Evolutionary conservation across 1,284 basidiomycete species (phyloP), one percentile per base, ranked within the genome.

Genomic region (Peniophora sp.): DNA sequence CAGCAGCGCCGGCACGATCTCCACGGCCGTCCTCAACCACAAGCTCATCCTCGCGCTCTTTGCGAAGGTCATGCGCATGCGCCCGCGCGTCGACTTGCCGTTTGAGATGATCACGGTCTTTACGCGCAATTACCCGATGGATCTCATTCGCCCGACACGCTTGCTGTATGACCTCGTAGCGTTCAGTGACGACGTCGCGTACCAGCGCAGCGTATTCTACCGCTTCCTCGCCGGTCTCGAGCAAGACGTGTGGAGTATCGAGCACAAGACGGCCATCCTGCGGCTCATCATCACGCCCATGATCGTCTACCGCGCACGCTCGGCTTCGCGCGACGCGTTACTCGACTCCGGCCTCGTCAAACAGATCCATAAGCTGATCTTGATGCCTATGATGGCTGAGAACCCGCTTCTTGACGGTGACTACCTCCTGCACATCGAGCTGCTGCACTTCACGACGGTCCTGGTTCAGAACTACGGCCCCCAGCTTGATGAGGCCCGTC

Each of bases 161-260:
- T 98, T 98, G 73, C 78, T 99, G 17, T 96, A 96, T 64, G 73
- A 80, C 27, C 88, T 92, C 57, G 87, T 97, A 32, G 89, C 93
- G 61, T 61, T 84, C 62, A 82, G 71, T 55, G 69, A 76, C 15
- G 75, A 83, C 56, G 58, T 76, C 10, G 64, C 76, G 27, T 92
- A 92, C 69, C 88, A 88, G 50, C 82, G 90, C 41, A 89, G 90
- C 55, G 74, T 98, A 50, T 73, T 99, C 47, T 75, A 83, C 62
- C 85, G 89, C 53, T 99, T 97, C 69, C 72, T 97, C 53, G 78
- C 80, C 43, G 87, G 93, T 75, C 93, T 96, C 66, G 80, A 83
- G 48, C 82, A 90, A 55, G 66, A 73, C 3, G 68, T 77, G 3
- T 76, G 83, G 48, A 73, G 85, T 8, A 88, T 85, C 78, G 69